Evolutionary conservation across 2,329 filamentous ascomycete genomes (phyloP).

Genomic region (Colletotrichum echinochloae): DNA sequence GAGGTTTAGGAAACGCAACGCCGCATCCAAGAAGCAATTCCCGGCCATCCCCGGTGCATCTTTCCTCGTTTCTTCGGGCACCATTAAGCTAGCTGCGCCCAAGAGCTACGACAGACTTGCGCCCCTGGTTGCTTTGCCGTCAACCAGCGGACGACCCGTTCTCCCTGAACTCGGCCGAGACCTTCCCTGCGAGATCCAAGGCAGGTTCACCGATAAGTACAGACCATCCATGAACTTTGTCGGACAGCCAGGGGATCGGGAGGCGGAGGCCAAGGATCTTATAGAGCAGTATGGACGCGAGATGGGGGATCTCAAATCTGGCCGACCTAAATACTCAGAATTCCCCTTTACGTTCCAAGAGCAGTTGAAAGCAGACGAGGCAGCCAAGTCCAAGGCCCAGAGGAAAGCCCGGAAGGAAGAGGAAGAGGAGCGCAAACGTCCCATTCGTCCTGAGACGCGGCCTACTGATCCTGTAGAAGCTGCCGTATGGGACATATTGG

Average conservation of each 20-base stretch:
- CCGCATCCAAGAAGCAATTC: slow-evolving; percentile 53
- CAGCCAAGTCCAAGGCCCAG: slow-evolving; percentile 59
- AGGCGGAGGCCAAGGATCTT: slow-evolving; percentile 53
- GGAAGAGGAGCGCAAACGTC: slow-evolving; percentile 55
- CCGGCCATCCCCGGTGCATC: slow-evolving; percentile 55
- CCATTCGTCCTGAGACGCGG: slow-evolving; percentile 57
- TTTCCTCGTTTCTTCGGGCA: slow-evolving; percentile 52
- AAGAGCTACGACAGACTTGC: slow-evolving; percentile 60
- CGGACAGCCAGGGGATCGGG: slow-evolving; percentile 55
- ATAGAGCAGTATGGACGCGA: slow-evolving; percentile 56
- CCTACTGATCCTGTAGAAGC: slow-evolving; percentile 60
- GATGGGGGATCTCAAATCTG: slow-evolving; percentile 56
- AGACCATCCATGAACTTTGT: slow-evolving; percentile 53
- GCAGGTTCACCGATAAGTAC: slow-evolving; percentile 56
- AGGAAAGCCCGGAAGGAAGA: slow-evolving; percentile 58
- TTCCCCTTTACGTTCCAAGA: slow-evolving; percentile 58
- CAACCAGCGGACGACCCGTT: slow-evolving; percentile 53
- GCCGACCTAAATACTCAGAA: slow-evolving; percentile 60
- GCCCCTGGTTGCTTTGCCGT: slow-evolving; percentile 56
- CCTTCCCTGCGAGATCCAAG: slow-evolving; percentile 59
- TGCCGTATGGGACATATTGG: slow-evolving; percentile 65
- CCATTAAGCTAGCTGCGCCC: slow-evolving; percentile 56
- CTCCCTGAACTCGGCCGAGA: slow-evolving; percentile 54
- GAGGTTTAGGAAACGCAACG: slow-evolving; percentile 54
- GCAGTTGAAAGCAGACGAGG: slow-evolving; percentile 60